A percentile compares a stretch with the other conserved stretches of the same genome.
phyloP scores from a whole-genome alignment of 805 yeast genomes.

The Sungouiozyma ichnusensis region DNA sequence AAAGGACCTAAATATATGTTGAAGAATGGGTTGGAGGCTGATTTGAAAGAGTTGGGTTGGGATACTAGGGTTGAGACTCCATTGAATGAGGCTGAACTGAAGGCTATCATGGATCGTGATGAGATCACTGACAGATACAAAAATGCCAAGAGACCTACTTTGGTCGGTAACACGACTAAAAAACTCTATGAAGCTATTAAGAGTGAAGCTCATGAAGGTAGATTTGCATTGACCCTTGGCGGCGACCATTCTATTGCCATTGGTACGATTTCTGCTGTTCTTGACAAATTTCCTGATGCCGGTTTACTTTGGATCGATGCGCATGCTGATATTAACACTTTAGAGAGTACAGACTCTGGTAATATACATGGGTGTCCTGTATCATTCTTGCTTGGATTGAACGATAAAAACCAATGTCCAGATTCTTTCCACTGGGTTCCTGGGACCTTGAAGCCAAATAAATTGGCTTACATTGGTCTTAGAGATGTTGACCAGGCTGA shows the following conservation, averaged over 20 bases:
- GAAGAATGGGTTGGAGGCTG: conserved; percentile 56
- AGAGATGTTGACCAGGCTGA: conserved; percentile 90
- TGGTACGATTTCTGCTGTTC: conserved; percentile 80
- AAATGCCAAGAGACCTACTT: conserved; percentile 57
- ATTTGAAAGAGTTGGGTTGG: conserved; percentile 69
- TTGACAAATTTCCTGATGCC: conserved; percentile 72
- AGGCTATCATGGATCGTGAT: conserved; percentile 31
- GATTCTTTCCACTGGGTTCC: conserved; percentile 77
- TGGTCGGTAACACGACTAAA: conserved; percentile 66
- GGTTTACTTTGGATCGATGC: conserved; percentile 96
- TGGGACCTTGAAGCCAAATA: conserved; percentile 48
- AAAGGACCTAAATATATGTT: conserved; percentile 79
- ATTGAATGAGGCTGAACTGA: conserved; percentile 38
- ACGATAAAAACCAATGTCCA: conserved; percentile 43
- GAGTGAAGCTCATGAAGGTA: conserved; percentile 36
- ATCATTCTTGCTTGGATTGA: conserved; percentile 78
- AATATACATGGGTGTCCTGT: conserved; percentile 96
- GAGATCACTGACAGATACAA: conserved; percentile 41
- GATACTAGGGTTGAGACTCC: conserved; percentile 42
- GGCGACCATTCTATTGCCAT: conserved; percentile 97
- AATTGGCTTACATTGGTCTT: conserved; percentile 85
- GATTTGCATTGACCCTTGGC: conserved; percentile 77
- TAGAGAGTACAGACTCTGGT: conserved; percentile 72
- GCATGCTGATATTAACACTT: conserved; percentile 93
- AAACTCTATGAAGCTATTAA: conserved; percentile 52